A percentile compares a stretch with the other conserved stretches of the same genome.
phyloP scores from a whole-genome alignment of 2,329 filamentous ascomycete genomes.

The Colletotrichum tropicale region DNA sequence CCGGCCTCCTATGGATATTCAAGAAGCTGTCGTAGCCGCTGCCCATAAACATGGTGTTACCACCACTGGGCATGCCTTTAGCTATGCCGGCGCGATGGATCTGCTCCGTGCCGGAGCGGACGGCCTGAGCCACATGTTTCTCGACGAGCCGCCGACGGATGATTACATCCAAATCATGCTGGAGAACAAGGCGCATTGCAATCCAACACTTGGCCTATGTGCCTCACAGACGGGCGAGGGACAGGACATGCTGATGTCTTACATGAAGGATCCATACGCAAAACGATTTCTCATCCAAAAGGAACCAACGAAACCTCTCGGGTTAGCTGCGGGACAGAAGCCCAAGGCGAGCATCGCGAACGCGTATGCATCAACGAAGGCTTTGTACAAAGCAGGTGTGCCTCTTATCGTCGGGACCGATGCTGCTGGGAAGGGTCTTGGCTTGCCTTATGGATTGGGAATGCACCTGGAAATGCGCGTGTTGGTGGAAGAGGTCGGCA shows the following conservation, averaged over 20 bases:
- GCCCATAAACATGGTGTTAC: slow-evolving; percentile 29
- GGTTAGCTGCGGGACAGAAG: not conserved
- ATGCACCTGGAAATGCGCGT: slow-evolving; percentile 22
- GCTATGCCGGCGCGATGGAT: slow-evolving; percentile 28
- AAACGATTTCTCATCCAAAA: not conserved
- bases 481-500: slow-evolving; percentile 19
- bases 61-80: slow-evolving; percentile 30
- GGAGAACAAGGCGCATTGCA: slow-evolving; percentile 25
- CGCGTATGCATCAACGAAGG: slow-evolving; percentile 17
- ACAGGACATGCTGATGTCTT: slow-evolving; percentile 20
- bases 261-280: slow-evolving; percentile 17
- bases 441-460: slow-evolving; percentile 14
- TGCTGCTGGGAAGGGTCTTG: slow-evolving; percentile 11
- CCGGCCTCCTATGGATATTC: slow-evolving; percentile 46
- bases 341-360: slow-evolving; percentile 6
- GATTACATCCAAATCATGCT: slow-evolving; percentile 26
- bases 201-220: slow-evolving; percentile 25
- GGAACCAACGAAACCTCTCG: not conserved
- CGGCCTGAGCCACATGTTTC: slow-evolving; percentile 34
- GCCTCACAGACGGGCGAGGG: slow-evolving; percentile 28
- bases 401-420: slow-evolving; percentile 23
- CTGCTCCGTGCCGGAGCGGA: slow-evolving; percentile 30
- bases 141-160: slow-evolving; percentile 27
- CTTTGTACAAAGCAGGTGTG: slow-evolving; percentile 14
- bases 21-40: slow-evolving; percentile 46